These are phyloP conservation scores for Pseudonitzschia delicatissima DNA, from an alignment of 108 stramenopile species.

Conservation along the genomic window DNA sequence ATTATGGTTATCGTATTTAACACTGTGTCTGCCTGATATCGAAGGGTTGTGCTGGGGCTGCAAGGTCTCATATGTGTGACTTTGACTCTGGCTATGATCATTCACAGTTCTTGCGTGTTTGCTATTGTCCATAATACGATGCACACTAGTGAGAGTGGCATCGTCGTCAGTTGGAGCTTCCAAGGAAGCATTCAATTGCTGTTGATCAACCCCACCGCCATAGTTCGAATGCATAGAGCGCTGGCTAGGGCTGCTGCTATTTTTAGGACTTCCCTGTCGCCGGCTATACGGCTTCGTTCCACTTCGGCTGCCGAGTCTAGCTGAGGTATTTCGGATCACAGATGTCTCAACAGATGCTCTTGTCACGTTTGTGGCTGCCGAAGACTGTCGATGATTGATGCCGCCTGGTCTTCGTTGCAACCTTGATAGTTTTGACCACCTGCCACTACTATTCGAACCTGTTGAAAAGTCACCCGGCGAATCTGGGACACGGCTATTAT, in stretches of 20 bases:
- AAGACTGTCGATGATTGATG: slow-evolving; percentile 12
- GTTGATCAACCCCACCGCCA: background rate
- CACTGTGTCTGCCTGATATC: background rate
- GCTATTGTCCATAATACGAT: slow-evolving; percentile 34
- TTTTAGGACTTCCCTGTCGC: background rate
- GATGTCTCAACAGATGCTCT: slow-evolving; percentile 5
- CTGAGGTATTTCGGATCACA: background rate
- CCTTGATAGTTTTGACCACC: slow-evolving; percentile 21
- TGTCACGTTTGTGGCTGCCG: slow-evolving; percentile 6
- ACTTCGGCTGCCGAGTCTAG: background rate
- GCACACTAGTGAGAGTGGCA: slow-evolving; percentile 44
- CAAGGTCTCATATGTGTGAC: background rate
- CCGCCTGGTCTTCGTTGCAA: slow-evolving; percentile 20
- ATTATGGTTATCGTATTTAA: background rate
- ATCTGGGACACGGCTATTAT: background rate
- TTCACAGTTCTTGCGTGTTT: background rate
- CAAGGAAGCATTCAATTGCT: slow-evolving; percentile 15
- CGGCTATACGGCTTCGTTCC: background rate
- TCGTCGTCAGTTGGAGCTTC: slow-evolving; percentile 34
- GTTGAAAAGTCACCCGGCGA: background rate
- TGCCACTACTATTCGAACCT: background rate
- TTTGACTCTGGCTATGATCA: background rate
- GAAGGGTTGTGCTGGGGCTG: background rate
- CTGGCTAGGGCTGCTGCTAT: slow-evolving; percentile 2
- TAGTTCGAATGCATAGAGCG: background rate